Base-by-base conservation (phyloP, 2,329 filamentous ascomycete species). In the Keithomyces neogunnii region DNA sequence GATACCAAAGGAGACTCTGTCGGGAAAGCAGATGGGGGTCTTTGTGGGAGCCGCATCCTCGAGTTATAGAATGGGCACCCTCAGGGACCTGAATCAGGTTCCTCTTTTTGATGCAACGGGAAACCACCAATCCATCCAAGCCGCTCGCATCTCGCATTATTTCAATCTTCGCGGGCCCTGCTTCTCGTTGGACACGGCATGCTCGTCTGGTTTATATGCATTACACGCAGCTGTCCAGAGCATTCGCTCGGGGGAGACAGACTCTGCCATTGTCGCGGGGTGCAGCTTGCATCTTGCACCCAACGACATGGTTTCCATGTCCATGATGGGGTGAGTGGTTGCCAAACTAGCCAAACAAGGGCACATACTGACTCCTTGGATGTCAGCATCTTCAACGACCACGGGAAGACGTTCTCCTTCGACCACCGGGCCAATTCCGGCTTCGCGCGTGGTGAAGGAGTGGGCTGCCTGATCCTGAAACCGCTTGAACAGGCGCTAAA, bases 391-490 rank as follows among this genome's bases (percentile, higher is more conserved):
- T 71, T 82, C 29, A 77, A 75, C 1, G 72, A 77, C 32, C 71
- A 72, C 0, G 77, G 77, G 1, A 69, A 73, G 38, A 80, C 73
- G 10, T 73, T 70, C 47, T 76, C 76, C 39, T 57, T 60, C 33
- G 54, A 67, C 58, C 53, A 64, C 53, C 47, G 60, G 45, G 62
- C 60, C 35, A 45, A 61, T 9, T 57, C 35, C 39, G 84, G 84
- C 0, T 86, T 82, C 57, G 81, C 75, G 0, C 73, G 82, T 11
- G 82, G 80, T 6, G 82, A 85, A 57, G 82, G 80, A 3, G 73
- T 75, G 26, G 78, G 69, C 3, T 69, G 76, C 47, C 56, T 85
- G 2, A 61, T 84, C 9, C 60, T 85, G n/a, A 85, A 85, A 65
- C 73, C 72, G 0, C 68, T 84, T 0, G 69, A 74, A 32, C 70